phyloP scores from a whole-genome alignment of 1,284 basidiomycete genomes.

The Rhizopogon parksii region DNA sequence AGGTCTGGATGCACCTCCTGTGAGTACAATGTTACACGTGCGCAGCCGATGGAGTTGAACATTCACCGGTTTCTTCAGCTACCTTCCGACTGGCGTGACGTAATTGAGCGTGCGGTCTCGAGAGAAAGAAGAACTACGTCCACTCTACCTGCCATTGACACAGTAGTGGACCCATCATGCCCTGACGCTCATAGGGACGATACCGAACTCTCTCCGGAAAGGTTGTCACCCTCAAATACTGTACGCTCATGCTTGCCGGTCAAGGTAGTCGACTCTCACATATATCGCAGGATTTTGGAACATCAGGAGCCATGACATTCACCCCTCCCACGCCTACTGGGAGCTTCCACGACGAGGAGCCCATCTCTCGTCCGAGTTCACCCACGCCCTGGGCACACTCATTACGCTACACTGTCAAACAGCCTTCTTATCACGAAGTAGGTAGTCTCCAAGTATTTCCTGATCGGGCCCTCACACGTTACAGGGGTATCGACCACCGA shows the following conservation, averaged over 20 bases:
- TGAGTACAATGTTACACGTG: slow-evolving; percentile 21
- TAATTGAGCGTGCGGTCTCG: slow-evolving; percentile 34
- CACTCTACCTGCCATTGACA: slow-evolving; percentile 31
- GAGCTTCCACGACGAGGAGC: slow-evolving; percentile 29
- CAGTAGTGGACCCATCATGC: slow-evolving; percentile 29
- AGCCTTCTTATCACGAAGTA: slow-evolving; percentile 25
- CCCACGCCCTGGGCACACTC: slow-evolving; percentile 28
- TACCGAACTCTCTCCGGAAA: slow-evolving; percentile 27
- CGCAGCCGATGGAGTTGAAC: slow-evolving; percentile 4
- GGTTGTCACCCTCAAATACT: slow-evolving; percentile 30
- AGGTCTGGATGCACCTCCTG: slow-evolving; percentile 38
- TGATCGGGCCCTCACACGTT: slow-evolving; percentile 4
- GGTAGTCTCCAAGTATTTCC: slow-evolving; percentile 10
- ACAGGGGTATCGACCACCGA: slow-evolving; percentile 49
- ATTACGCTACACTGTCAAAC: slow-evolving; percentile 9
- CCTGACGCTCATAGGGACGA: slow-evolving; percentile 26
- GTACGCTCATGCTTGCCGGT: slow-evolving; percentile 27
- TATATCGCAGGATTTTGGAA: slow-evolving; percentile 29
- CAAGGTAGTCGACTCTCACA: slow-evolving; percentile 24
- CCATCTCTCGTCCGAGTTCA: slow-evolving; percentile 29
- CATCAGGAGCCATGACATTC: slow-evolving; percentile 26
- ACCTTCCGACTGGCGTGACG: slow-evolving; percentile 45
- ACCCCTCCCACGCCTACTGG: slow-evolving; percentile 31
- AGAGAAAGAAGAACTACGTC: slow-evolving; percentile 24
- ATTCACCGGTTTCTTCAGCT: slow-evolving; percentile 31